Evolutionary conservation across 1,139 yeast genomes (phyloP).

Genomic region (Yamadazyma sp.): DNA sequence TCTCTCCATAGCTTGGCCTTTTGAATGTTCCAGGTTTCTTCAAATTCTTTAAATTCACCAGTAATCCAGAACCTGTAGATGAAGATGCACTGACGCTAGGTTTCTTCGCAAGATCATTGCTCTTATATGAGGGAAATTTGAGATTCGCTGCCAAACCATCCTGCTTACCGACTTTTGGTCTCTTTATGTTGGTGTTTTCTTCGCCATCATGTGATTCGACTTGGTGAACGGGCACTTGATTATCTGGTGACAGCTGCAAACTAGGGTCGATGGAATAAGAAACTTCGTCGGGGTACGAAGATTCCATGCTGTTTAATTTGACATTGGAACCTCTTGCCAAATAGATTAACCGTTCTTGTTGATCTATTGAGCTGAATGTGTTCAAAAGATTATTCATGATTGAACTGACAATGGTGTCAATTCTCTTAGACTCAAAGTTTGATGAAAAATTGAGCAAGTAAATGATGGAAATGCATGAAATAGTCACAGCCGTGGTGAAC

Average conservation of each 20-base stretch:
- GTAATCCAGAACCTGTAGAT: slow-evolving; percentile 11
- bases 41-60: slow-evolving; percentile 25
- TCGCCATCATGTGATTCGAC: not conserved
- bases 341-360: slow-evolving; percentile 30
- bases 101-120: slow-evolving; percentile 5
- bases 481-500: slow-evolving; percentile 35
- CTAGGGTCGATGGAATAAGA: slow-evolving; percentile 3
- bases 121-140: slow-evolving; percentile 17
- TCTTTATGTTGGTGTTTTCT: not conserved
- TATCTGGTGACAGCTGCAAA: not conserved
- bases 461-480: slow-evolving; percentile 14
- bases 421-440: slow-evolving; percentile 14
- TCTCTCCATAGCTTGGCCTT: slow-evolving; percentile 25
- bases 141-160: slow-evolving; percentile 8
- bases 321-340: slow-evolving; percentile 31
- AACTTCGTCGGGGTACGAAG: slow-evolving; percentile 6
- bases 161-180: slow-evolving; percentile 1
- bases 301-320: slow-evolving; percentile 12
- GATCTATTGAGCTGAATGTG: slow-evolving; percentile 22
- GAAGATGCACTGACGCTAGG: slow-evolving; percentile 1
- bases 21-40: slow-evolving; percentile 56
- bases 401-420: slow-evolving; percentile 20
- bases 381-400: slow-evolving; percentile 23
- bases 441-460: slow-evolving; percentile 14
- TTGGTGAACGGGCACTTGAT: not conserved